Evolutionary conservation across 2,329 filamentous ascomycete genomes (phyloP).

Genomic region (Sclerotinia trifoliorum): DNA sequence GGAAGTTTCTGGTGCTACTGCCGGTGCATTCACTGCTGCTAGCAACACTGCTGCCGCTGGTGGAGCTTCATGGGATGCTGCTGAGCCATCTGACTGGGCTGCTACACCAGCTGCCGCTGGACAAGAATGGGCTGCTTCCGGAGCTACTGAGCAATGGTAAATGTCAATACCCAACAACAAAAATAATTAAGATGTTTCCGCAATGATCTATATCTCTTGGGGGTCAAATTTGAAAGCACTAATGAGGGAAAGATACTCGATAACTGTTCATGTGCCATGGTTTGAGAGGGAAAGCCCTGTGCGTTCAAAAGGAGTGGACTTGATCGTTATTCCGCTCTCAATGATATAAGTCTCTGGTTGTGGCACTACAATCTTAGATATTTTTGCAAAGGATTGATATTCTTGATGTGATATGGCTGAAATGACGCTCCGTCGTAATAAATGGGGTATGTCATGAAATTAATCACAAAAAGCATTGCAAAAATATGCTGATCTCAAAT

Average conservation of each 20-base stretch:
- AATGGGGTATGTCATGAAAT: conserved; percentile 11
- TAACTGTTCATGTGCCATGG: conserved; percentile 45
- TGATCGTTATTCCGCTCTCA: conserved; percentile 27
- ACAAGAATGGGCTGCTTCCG: conserved; percentile 55
- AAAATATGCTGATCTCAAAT: neutral
- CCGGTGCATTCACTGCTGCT: conserved; percentile 54
- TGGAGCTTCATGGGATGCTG: conserved; percentile 62
- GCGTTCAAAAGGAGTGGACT: conserved; percentile 58
- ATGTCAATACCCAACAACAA: conserved; percentile 27
- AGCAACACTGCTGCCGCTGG: conserved; percentile 63
- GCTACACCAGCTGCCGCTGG: conserved; percentile 47
- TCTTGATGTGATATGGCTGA: conserved; percentile 13
- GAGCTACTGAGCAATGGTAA: conserved; percentile 43
- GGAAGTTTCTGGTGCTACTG: conserved; percentile 65
- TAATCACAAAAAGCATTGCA: conserved; percentile 14
- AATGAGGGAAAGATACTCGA: conserved; percentile 99
- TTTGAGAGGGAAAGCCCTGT: conserved; percentile 94
- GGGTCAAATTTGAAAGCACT: conserved; percentile 69
- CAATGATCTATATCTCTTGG: conserved; percentile 36
- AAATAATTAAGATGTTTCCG: conserved; percentile 28
- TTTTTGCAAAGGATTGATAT: conserved; percentile 17
- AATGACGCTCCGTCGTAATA: conserved; percentile 5
- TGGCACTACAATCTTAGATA: conserved; percentile 18
- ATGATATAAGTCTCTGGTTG: conserved; percentile 19
- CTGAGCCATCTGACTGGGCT: conserved; percentile 48